phyloP scores from a whole-genome alignment of 768 basidiomycete species.

The Boletus sp. region DNA sequence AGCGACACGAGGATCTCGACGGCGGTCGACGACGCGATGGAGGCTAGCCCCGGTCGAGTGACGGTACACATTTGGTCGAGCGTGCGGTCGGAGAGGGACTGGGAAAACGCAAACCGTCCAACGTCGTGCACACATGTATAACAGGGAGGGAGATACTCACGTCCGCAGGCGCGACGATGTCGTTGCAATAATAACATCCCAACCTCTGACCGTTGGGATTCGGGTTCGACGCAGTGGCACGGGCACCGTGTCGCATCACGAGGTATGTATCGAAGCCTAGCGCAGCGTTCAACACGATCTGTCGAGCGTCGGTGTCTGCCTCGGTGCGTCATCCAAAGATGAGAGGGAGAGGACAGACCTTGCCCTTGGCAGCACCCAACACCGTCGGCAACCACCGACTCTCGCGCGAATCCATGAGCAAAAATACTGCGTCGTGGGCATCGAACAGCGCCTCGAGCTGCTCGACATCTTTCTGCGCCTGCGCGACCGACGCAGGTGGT shows the following conservation, averaged over 20 bases:
- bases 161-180: conserved; percentile 94
- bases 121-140: not conserved
- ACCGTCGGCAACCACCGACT: conserved; percentile 96
- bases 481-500: conserved; percentile 52
- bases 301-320: not conserved
- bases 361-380: conserved; percentile 77
- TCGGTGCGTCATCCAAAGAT: not conserved
- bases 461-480: conserved; percentile 64
- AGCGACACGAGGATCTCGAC: conserved; percentile 90
- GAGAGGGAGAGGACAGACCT: conserved; percentile 46
- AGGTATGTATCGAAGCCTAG: conserved; percentile 95
- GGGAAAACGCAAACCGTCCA: not conserved
- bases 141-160: conserved; percentile 43
- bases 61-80: conserved; percentile 99
- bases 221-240: conserved; percentile 32
- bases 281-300: conserved; percentile 94
- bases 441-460: conserved; percentile 77
- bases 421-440: conserved; percentile 85
- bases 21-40: conserved; percentile 87
- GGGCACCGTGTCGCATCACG: conserved; percentile 93
- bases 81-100: conserved; percentile 83
- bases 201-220: conserved; percentile 41
- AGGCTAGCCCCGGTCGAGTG: conserved; percentile 89
- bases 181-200: conserved; percentile 98
- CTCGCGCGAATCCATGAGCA: conserved; percentile 98